Percentiles rank a stretch among this genome's conserved stretches.
phyloP scores from a whole-genome alignment of 2,329 filamentous ascomycete genomes.

The Diaporthe citrichinensis region DNA sequence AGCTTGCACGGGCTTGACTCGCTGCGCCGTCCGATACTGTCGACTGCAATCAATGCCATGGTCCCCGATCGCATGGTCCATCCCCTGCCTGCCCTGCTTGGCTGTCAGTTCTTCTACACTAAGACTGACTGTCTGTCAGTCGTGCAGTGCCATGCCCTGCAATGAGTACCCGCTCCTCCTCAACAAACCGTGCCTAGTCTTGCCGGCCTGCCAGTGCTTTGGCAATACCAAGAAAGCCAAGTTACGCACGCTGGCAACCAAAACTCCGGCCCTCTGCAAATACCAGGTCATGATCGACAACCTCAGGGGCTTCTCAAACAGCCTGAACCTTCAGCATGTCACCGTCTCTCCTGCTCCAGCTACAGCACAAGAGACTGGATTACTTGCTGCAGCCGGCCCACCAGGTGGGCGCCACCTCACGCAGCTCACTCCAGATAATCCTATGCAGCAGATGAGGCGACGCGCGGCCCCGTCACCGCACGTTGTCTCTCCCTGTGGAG shows the following conservation, averaged over 20 bases:
- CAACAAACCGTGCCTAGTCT: background rate
- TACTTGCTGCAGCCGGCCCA: conserved; percentile 6
- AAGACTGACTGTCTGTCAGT: background rate
- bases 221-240: conserved; percentile 29
- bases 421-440: background rate
- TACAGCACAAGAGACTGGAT: background rate
- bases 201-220: background rate
- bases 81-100: background rate
- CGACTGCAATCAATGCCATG: background rate
- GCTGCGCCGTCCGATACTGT: background rate
- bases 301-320: conserved; percentile 18
- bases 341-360: background rate
- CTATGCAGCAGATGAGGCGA: background rate
- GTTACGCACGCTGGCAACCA: background rate
- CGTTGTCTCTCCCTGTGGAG: background rate
- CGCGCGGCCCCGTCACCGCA: conserved; percentile 23
- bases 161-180: background rate
- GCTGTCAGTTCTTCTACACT: background rate
- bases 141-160: background rate
- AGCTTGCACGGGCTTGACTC: conserved; percentile 26
- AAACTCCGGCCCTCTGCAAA: conserved; percentile 11
- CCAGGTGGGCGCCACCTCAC: background rate
- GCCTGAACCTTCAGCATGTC: background rate
- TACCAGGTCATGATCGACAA: conserved; percentile 3
- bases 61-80: background rate